Evolutionary conservation across 139 green algal species (phyloP).

Genomic region (Chlamydomonas sp.): DNA sequence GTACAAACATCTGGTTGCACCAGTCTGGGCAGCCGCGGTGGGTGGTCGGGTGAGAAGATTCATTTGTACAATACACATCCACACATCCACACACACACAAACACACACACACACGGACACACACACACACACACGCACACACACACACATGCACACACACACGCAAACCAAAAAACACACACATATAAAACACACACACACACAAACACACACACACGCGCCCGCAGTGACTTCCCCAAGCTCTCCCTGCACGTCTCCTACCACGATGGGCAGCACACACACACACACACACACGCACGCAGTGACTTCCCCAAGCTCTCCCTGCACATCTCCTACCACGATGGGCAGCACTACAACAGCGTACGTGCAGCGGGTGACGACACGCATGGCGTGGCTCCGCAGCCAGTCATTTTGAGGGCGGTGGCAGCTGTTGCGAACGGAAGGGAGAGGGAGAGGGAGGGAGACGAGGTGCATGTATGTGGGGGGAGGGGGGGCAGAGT

Average conservation of each 20-base stretch:
- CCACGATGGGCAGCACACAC: no score
- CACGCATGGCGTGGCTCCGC: no score
- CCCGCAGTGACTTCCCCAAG: background rate
- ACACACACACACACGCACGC: background rate
- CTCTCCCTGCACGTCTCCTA: conserved; percentile 37
- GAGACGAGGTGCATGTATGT: no score
- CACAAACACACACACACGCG: no score
- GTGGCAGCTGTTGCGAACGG: no score
- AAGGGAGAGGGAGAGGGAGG: no score
- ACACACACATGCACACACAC: background rate
- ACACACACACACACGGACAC: background rate
- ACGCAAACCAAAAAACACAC: no score
- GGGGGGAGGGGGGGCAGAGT: no score
- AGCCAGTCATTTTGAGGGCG: no score
- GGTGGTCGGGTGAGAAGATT: conserved; percentile 20
- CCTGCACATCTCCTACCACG: conserved; percentile 41
- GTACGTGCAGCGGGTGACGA: no score
- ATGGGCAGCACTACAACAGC: conserved; percentile 59
- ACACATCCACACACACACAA: background rate
- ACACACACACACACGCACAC: background rate
- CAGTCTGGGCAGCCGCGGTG: conserved; percentile 51
- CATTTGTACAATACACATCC: background rate
- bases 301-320: conserved; percentile 8
- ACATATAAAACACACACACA: no score
- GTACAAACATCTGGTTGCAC: conserved; percentile 54